These are phyloP conservation scores for Sphagnurus paluster DNA, from an alignment of 1,284 basidiomycete species.

Conservation along the genomic window DNA sequence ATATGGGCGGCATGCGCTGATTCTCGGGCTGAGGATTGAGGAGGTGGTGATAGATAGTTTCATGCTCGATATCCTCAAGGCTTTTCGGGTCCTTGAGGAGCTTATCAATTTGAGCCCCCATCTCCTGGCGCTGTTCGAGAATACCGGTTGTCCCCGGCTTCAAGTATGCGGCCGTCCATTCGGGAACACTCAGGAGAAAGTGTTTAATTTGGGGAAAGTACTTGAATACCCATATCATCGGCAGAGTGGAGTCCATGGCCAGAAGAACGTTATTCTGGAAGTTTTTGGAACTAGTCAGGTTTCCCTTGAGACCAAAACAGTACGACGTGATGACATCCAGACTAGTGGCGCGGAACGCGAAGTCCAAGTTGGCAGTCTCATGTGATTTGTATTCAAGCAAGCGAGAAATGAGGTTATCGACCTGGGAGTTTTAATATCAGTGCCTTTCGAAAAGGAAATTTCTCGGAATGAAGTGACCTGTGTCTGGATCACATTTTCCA, in stretches of 20 bases:
- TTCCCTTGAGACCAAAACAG: slow-evolving; percentile 31
- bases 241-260: slow-evolving; percentile 27
- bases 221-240: slow-evolving; percentile 33
- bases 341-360: slow-evolving; percentile 32
- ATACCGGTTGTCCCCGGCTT: slow-evolving; percentile 12
- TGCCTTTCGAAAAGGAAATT: neutral
- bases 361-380: slow-evolving; percentile 29
- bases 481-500: slow-evolving; percentile 34
- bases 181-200: slow-evolving; percentile 30
- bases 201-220: slow-evolving; percentile 30
- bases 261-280: slow-evolving; percentile 32
- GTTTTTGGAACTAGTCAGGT: slow-evolving; percentile 24
- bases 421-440: slow-evolving; percentile 19
- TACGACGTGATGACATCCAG: slow-evolving; percentile 38
- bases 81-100: slow-evolving; percentile 22
- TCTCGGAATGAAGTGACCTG: slow-evolving; percentile 23
- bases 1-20: slow-evolving; percentile 26
- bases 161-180: slow-evolving; percentile 30
- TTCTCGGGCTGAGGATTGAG: slow-evolving; percentile 31
- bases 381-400: slow-evolving; percentile 23
- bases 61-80: slow-evolving; percentile 23
- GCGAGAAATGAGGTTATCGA: slow-evolving; percentile 30
- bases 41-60: slow-evolving; percentile 35
- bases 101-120: slow-evolving; percentile 22
- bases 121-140: slow-evolving; percentile 9